Evolutionary conservation across 768 basidiomycete species (phyloP).

Genomic region (Tulasnella sp.): DNA sequence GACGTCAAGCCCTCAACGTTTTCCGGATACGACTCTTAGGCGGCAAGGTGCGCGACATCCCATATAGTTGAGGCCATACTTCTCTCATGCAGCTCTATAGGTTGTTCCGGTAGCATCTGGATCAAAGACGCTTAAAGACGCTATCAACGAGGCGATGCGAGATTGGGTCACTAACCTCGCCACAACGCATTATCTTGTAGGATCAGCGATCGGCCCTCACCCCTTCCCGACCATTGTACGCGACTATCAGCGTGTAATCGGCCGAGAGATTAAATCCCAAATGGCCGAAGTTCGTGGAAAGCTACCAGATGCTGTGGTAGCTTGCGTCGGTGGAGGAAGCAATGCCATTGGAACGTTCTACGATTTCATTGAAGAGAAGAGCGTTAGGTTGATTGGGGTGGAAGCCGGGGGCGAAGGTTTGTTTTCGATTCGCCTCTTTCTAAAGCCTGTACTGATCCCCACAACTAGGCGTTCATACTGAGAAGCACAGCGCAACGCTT

Average conservation of each 20-base stretch:
- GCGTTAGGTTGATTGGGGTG: constrained; percentile 80
- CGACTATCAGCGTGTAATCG: constrained; percentile 94
- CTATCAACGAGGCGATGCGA: constrained; percentile 95
- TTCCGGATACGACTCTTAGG: constrained; percentile 98
- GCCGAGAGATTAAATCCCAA: constrained; percentile 88
- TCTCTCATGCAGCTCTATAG: constrained; percentile 30
- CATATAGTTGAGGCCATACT: not conserved
- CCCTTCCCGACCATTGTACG: constrained; percentile 99
- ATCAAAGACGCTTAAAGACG: constrained; percentile 91
- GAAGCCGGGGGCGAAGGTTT: constrained; percentile 95
- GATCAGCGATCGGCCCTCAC: constrained; percentile 94
- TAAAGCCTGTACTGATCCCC: not conserved
- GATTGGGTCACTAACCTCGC: constrained; percentile 97
- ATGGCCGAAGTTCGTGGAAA: constrained; percentile 61
- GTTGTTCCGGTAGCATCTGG: constrained; percentile 92
- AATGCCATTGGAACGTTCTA: constrained; percentile 98
- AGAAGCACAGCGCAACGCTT: constrained; percentile 85
- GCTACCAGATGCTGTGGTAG: constrained; percentile 87
- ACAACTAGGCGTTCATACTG: constrained; percentile 63
- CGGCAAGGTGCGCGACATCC: constrained; percentile 47
- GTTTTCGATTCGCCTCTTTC: not conserved
- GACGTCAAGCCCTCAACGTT: constrained; percentile 91
- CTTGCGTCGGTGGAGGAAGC: constrained; percentile 95
- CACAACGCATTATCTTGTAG: constrained; percentile 92
- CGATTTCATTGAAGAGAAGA: constrained; percentile 85